Percentiles rank a stretch among this genome's conserved stretches.
phyloP scores from a whole-genome alignment of 192 early-diverging fungal genomes.

The Coemansia sp. region DNA sequence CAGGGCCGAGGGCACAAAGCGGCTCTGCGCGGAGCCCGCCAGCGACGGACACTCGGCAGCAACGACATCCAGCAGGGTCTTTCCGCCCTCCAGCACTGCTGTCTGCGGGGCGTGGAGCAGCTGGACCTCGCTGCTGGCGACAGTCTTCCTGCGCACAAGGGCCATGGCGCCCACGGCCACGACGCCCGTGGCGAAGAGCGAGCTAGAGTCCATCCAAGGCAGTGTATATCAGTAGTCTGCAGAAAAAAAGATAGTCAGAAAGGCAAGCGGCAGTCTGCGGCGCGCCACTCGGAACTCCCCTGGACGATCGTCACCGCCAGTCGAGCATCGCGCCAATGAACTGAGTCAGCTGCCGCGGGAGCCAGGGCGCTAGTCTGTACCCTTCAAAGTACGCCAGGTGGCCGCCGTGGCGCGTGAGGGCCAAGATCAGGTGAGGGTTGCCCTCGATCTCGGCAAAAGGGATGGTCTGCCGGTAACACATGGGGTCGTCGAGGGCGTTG shows the following conservation, averaged over 20 bases:
- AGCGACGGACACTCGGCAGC: conserved; percentile 52
- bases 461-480: conserved; percentile 60
- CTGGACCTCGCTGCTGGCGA: conserved; percentile 31
- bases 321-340: conserved; percentile 44
- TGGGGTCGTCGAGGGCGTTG: conserved; percentile 84
- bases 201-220: conserved; percentile 20
- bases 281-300: not conserved
- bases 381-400: conserved; percentile 78
- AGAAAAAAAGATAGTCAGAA: not conserved
- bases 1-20: conserved; percentile 65
- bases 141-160: conserved; percentile 21
- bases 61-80: conserved; percentile 27
- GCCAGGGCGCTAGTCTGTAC: conserved; percentile 48
- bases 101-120: conserved; percentile 36
- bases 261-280: not conserved
- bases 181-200: conserved; percentile 14
- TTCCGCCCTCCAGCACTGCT: conserved; percentile 5
- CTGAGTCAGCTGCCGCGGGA: conserved; percentile 55
- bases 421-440: conserved; percentile 78
- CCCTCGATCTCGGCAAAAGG: conserved; percentile 64
- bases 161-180: conserved; percentile 15
- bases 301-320: conserved; percentile 5
- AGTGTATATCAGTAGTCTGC: too few species aligned
- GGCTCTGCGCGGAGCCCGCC: conserved; percentile 38
- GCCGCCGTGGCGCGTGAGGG: conserved; percentile 74